Evolutionary conservation across 768 basidiomycete species (phyloP).

Genomic region (Suillus paluster): DNA sequence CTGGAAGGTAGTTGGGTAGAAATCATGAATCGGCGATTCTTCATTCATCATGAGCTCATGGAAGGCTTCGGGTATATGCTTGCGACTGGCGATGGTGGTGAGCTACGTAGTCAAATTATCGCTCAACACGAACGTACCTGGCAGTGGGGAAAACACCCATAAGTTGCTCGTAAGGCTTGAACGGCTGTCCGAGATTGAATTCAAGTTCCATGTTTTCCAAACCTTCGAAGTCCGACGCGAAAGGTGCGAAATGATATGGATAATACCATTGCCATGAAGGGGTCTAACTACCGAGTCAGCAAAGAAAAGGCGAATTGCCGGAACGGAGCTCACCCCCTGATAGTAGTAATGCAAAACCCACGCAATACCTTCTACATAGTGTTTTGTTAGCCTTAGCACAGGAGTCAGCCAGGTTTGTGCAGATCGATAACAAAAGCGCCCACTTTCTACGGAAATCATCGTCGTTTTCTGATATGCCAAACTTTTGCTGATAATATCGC

Average conservation of each 20-base stretch:
- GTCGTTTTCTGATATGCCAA: conserved; percentile 76
- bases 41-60: conserved; percentile 86
- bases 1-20: conserved; percentile 90
- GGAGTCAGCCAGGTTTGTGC: conserved; percentile 9
- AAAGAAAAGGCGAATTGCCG: conserved; percentile 5
- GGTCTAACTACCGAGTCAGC: conserved; percentile 49
- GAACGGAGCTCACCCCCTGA: conserved; percentile 75
- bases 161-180: conserved; percentile 96
- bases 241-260: conserved; percentile 97
- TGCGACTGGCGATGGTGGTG: conserved; percentile 55
- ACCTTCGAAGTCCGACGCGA: conserved; percentile 91
- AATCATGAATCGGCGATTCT: conserved; percentile 92
- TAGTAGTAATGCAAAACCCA: conserved; percentile 99
- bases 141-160: conserved; percentile 98
- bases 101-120: conserved; percentile 1
- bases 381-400: conserved; percentile 64
- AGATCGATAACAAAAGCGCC: conserved; percentile 24
- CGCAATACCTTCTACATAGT: conserved; percentile 91
- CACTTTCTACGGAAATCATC: conserved; percentile 74
- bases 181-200: conserved; percentile 84
- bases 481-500: conserved; percentile 94
- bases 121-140: conserved; percentile 52
- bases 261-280: conserved; percentile 99
- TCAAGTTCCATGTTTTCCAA: conserved; percentile 77
- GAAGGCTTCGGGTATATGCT: conserved; percentile 87